Evolutionary conservation across 2,329 filamentous ascomycete species (phyloP).

Genomic region (Aspergillus transmontanensis): DNA sequence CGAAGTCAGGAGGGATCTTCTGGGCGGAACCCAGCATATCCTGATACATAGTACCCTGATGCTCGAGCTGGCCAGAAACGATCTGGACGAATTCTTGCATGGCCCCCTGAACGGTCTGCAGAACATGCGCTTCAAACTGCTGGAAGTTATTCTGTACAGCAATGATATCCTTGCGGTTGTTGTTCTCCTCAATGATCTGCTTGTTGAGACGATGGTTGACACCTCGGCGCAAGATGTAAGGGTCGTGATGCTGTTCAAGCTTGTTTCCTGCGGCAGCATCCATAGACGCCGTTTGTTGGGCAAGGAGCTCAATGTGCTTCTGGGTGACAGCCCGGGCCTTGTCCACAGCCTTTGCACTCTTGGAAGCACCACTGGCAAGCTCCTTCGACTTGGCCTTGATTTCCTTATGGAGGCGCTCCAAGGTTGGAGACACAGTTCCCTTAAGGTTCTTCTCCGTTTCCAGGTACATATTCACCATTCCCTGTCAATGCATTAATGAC

Average conservation of each 20-base stretch:
- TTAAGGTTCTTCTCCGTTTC: conserved; percentile 93
- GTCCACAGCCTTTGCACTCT: conserved; percentile 86
- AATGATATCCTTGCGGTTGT: conserved; percentile 87
- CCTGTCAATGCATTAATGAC: conserved; percentile 49
- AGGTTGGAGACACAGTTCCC: conserved; percentile 79
- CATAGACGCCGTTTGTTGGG: conserved; percentile 78
- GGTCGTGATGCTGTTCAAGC: conserved; percentile 74
- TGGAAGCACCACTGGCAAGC: conserved; percentile 75
- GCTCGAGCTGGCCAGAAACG: conserved; percentile 77
- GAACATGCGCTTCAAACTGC: conserved; percentile 81
- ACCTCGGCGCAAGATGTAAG: conserved; percentile 82
- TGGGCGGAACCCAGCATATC: conserved; percentile 80
- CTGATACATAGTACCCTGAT: conserved; percentile 75
- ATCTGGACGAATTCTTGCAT: conserved; percentile 83
- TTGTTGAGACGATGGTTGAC: conserved; percentile 82
- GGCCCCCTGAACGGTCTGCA: conserved; percentile 79
- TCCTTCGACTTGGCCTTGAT: conserved; percentile 97
- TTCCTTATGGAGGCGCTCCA: conserved; percentile 89
- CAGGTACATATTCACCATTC: conserved; percentile 81
- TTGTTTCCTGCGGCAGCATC: conserved; percentile 71
- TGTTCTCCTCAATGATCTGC: conserved; percentile 94
- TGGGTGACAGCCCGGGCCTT: conserved; percentile 84
- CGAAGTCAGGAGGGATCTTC: conserved; percentile 78
- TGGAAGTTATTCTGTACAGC: conserved; percentile 89
- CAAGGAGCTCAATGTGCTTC: conserved; percentile 93